Base-by-base conservation (phyloP, 768 basidiomycete genomes). In the Podaxis sp. region DNA sequence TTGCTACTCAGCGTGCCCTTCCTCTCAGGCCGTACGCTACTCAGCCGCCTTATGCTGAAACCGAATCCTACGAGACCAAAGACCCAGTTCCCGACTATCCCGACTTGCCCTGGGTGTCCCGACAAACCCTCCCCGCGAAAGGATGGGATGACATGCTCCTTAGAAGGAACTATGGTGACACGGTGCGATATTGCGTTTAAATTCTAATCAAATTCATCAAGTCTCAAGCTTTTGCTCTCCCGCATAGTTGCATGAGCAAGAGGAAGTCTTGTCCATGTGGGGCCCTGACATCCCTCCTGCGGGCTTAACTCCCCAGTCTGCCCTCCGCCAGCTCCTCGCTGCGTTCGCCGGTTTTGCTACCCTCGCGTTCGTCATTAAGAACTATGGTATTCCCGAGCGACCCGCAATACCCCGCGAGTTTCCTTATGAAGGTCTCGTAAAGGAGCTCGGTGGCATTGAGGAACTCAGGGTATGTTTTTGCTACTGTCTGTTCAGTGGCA, bases 251-350 rank as follows among this genome's bases (percentile, higher is more conserved):
- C 91, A 90, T 61, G 90, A 92, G 72, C 79, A 84, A 68, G 90
- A 93, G 55, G 92, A 94, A 67, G 76, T 90, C 23, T 73, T 88
- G 59, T 91, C 89, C 38, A 91, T 94, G 89, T 93, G 90, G 90
- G 90, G 91, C 25, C 91, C 91, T 21, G 92, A 94, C 67, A 76
- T 84, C 28, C 82, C 91, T 42, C 79, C 80, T 21, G 75, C 90
- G 11, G 73, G 79, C 11, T 86, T 89, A 25, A 71, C 78, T 5
- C 78, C 71, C 1, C 52, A 47, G 40, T 61, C 59, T 25, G 91
- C 92, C 5, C 70, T 88, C 37, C 78, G 81, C 53, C 88, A 89
- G 48, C 89, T 94, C 69, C 65, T 81, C 11, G 70, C 87, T 55
- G 91, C 85, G 0, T 73, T 79, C 18, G 70, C 80, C 25, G 82